Percentiles rank a stretch among this genome's conserved stretches.
Evolutionary conservation across 2,329 filamentous ascomycete species (phyloP).

Genomic region (Pyricularia grisea): DNA sequence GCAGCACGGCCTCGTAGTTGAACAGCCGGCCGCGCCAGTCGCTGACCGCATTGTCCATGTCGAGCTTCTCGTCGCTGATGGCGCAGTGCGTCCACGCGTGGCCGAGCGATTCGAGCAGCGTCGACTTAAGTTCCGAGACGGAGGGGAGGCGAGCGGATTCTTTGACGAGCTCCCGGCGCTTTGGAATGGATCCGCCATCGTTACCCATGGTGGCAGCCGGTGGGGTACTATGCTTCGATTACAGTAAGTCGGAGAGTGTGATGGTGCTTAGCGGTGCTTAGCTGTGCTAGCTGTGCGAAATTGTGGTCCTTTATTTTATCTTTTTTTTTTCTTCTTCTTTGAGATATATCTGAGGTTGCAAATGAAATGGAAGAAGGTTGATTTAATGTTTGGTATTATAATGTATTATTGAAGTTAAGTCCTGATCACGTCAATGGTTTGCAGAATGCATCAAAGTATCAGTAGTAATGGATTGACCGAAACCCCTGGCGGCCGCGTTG

Average conservation of each 20-base stretch:
- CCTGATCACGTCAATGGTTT: background rate
- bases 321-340: too few relatives aligned
- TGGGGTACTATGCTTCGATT: background rate
- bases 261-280: background rate
- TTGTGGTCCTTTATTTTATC: too few relatives aligned
- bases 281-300: background rate
- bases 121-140: slow-evolving; percentile 79
- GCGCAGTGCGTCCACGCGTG: slow-evolving; percentile 86
- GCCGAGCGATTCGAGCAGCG: slow-evolving; percentile 71
- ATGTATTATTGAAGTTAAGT: background rate
- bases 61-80: slow-evolving; percentile 68
- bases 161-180: slow-evolving; percentile 90
- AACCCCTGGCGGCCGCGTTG: background rate
- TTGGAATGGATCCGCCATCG: slow-evolving; percentile 94
- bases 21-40: slow-evolving; percentile 80
- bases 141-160: slow-evolving; percentile 78
- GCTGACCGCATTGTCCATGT: slow-evolving; percentile 64
- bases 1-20: slow-evolving; percentile 85
- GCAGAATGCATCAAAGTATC: background rate
- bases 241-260: background rate
- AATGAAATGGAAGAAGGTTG: background rate
- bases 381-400: background rate
- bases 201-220: slow-evolving; percentile 67
- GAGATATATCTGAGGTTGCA: background rate
- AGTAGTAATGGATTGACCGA: too few relatives aligned